These are phyloP conservation scores for Furcasterigmium sp. DNA, from an alignment of 2,329 filamentous ascomycete species.

Conservation along the genomic window DNA sequence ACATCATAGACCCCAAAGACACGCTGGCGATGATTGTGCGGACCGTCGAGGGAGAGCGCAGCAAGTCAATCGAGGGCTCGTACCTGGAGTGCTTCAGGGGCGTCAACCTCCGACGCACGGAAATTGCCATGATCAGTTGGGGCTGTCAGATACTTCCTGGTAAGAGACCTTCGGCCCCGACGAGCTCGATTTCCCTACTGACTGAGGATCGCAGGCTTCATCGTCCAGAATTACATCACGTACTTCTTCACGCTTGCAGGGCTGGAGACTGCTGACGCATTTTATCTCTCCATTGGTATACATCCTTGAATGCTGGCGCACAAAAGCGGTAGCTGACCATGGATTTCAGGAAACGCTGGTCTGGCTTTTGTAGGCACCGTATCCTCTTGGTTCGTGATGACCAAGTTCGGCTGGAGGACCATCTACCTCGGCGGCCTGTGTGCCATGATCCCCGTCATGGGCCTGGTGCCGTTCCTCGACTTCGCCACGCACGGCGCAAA, in stretches of 20 bases:
- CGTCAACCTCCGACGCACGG: constrained; percentile 37
- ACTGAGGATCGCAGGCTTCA: not conserved
- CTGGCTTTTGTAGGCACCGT: constrained; percentile 37
- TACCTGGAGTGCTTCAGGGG: constrained; percentile 44
- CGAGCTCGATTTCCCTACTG: not conserved
- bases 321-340: too few species aligned
- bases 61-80: constrained; percentile 27
- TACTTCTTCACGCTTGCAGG: constrained; percentile 2
- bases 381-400: constrained; percentile 37
- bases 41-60: constrained; percentile 39
- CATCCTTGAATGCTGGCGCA: too few species aligned
- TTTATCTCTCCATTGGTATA: not conserved
- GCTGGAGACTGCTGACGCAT: not conserved
- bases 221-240: not conserved
- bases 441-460: constrained; percentile 28
- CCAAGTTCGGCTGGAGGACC: constrained; percentile 32
- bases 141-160: constrained; percentile 32
- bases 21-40: constrained; percentile 35
- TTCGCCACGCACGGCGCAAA: constrained; percentile 33
- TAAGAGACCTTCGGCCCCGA: not conserved
- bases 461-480: constrained; percentile 35
- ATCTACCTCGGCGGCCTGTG: constrained; percentile 35
- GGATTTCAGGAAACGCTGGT: constrained; percentile 30
- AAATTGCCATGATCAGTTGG: constrained; percentile 36
- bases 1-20: constrained; percentile 27